Conservation (phyloP, 345 rosid species). For the Aquilaria yunnanensis region DNA sequence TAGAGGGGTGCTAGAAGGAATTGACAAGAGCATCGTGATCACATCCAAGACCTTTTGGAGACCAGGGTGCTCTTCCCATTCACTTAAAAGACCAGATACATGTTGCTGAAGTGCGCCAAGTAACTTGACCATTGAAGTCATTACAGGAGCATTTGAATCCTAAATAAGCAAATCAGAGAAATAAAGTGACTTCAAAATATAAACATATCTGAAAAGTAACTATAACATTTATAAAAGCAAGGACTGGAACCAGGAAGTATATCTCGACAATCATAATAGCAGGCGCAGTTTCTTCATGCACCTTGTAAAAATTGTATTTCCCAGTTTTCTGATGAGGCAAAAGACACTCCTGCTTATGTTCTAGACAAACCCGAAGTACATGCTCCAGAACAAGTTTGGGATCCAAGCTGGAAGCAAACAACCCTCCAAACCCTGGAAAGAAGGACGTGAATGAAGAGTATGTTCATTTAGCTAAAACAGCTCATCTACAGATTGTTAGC, state of each 20-base stretch:
- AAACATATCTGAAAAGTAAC: not conserved
- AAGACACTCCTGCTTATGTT: slow-evolving; percentile 40
- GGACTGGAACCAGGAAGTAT: too few relatives aligned
- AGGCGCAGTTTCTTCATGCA: slow-evolving; percentile 22
- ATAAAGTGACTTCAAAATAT: slow-evolving; percentile 4
- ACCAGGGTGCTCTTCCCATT: slow-evolving; percentile 82
- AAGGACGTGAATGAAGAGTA: slow-evolving; percentile 6
- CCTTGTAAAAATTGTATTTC: slow-evolving; percentile 90
- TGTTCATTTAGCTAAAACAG: not conserved
- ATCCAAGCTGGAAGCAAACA: slow-evolving; percentile 58
- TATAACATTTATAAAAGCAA: too few relatives aligned
- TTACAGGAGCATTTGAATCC: slow-evolving; percentile 67
- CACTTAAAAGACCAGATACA: slow-evolving; percentile 42
- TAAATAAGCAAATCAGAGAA: slow-evolving; percentile 20
- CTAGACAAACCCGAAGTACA: slow-evolving; percentile 62
- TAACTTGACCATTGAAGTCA: slow-evolving; percentile 69
- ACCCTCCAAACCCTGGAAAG: slow-evolving; percentile 56
- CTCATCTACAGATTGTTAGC: too few relatives aligned
- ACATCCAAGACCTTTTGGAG: slow-evolving; percentile 69
- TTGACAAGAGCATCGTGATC: slow-evolving; percentile 59
- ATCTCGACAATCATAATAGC: not conserved
- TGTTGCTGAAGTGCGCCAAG: slow-evolving; percentile 42
- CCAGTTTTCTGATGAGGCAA: slow-evolving; percentile 28
- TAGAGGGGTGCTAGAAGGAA: slow-evolving; percentile 70
- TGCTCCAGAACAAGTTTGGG: slow-evolving; percentile 81